Base-by-base conservation (phyloP, 2,329 filamentous ascomycete species). In the Colletotrichum ledebouriae region DNA sequence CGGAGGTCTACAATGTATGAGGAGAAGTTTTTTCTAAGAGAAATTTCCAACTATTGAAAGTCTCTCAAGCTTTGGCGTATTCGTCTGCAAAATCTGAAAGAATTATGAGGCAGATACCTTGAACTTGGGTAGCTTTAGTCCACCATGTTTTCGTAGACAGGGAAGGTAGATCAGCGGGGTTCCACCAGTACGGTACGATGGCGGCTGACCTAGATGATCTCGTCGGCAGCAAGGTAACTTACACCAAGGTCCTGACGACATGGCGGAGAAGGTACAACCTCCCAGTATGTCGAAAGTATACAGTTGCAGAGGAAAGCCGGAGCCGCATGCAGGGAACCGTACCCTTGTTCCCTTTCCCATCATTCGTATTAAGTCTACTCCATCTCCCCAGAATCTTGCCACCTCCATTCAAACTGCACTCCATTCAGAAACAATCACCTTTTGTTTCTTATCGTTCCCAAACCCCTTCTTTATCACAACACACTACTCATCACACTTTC, bases 111-210 rank as follows among this genome's bases (percentile, higher is more conserved):
- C 29, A 29, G 29, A 29, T 29, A 29, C 29, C 29, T 29, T 9
- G 2, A 29, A 29, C 6, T 29, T 9, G 29, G 29, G 6, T 29
- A 29, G 29, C 29, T 6, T 7, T 29, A 29, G 29, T 9, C 29
- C 29, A 29, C 6, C 29, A 29, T 6, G 29, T 29, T 6, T 6
- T 7, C 29, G 29, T 7, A 29, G 29, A 29, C 29, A 29, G 29
- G 29, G 29, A 7, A 29, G 29, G 29, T 7, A 59, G 33, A 59
- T 63, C 59, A 49, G 59, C 59, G 63, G 59, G 59, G 50, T 63
- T 67, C 63, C 44, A 42, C 50, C n/a, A n/a, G 10, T 15, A 59
- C 6, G 17, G 25, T 25, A 25, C 7, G 29, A 2, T 60, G 7
- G 46, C 52, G 42, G 44, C 47, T 63, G 17, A 50, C 59, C 42